Base-by-base conservation (phyloP, 306 rosid species). In the Betula pendula region DNA sequence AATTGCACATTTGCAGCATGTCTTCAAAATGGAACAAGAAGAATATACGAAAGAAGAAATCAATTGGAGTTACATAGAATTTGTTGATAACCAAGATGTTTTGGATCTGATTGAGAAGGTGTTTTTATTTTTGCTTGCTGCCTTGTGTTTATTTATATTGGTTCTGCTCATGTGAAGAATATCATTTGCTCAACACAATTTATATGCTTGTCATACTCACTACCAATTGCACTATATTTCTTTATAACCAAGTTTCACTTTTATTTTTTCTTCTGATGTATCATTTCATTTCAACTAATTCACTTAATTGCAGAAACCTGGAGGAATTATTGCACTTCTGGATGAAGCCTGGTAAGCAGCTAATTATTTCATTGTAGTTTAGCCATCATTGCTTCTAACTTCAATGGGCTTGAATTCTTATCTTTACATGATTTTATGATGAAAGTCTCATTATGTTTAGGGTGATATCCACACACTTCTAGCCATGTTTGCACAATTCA, bases 11-110 rank as follows among this genome's bases (percentile, higher is more conserved):
- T 69, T 91, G 85, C 92, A 96, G 99, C 99, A 96, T 78, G 99
- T 96, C 77, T 96, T 96, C 70, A 96, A 96, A 90, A 96, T 93
- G 99, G 99, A 96, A 85, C 99, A 96, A 86, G 99, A 96, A 86
- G 99, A 96, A 81, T 96, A 96, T 83, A 96, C 99, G 40, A 96
- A 96, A 80, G 98, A 96, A 87, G 90, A 88, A 82, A 96, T 96
- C 24, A 44, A 96, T 84, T 96, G 99, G 99, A 96, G 99, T 87
- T 96, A 96, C 90, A 96, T 96, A 40, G 99, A 93, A 81, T 96
- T 96, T 85, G 97, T 96, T 79, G 99, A 96, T 77, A 96, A 96
- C 86, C 98, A 96, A 85, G 99, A 96, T 81, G 99, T 96, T 70
- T 82, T 96, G 93, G 99, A 96, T 88, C 85, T 96, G 44, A 96